These are phyloP conservation scores for Clausena lansium DNA, from an alignment of 345 rosid species.

Conservation along the genomic window DNA sequence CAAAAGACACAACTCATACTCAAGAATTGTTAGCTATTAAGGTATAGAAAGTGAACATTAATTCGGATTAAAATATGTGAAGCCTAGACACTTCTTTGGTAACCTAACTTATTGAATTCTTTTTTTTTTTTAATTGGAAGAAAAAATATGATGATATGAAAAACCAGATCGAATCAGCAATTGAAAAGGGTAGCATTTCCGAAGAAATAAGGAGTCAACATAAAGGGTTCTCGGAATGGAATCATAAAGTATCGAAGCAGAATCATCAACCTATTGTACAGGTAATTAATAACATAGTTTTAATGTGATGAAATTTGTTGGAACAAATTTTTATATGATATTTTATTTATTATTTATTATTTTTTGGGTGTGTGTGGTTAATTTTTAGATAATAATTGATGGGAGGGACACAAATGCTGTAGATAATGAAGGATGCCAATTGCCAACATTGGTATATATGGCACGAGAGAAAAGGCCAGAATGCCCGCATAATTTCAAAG, in stretches of 20 bases:
- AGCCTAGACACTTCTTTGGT: background rate
- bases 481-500: slow-evolving; percentile 44
- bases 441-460: slow-evolving; percentile 45
- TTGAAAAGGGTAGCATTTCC: slow-evolving; percentile 18
- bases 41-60: too few relatives aligned
- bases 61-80: too few relatives aligned
- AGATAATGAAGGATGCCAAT: slow-evolving; percentile 33
- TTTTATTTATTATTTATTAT: background rate
- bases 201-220: slow-evolving; percentile 22
- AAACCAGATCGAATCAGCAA: slow-evolving; percentile 22
- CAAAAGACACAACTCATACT: background rate
- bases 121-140: background rate
- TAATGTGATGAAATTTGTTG: background rate
- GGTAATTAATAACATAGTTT: slow-evolving; percentile 6
- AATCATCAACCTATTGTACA: slow-evolving; percentile 37
- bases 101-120: background rate
- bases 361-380: background rate
- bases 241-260: slow-evolving; percentile 7
- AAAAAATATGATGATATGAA: slow-evolving; percentile 27
- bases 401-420: slow-evolving; percentile 24
- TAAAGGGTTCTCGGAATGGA: slow-evolving; percentile 40
- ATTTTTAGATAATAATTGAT: slow-evolving; percentile 26
- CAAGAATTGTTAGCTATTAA: slow-evolving; percentile 19
- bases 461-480: slow-evolving; percentile 49
- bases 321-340: background rate